Conservation (phyloP, 805 yeast genomes). For the Hanseniaspora vineae region DNA sequence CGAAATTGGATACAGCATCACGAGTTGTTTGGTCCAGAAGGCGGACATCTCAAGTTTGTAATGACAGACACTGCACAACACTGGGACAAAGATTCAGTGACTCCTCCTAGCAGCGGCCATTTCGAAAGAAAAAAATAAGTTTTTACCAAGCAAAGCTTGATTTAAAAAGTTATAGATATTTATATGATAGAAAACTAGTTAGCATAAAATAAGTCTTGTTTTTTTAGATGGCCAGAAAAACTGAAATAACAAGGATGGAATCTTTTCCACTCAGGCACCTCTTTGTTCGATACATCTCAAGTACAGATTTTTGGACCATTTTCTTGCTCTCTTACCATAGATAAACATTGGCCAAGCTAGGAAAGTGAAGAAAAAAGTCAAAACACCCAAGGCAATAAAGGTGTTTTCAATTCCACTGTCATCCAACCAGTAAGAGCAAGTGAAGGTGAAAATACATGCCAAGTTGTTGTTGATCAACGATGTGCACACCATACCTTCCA, state of each 20-base stretch:
- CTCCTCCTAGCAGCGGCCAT: constrained; percentile 14
- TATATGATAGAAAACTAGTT: too few relatives aligned
- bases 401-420: constrained; percentile 45
- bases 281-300: constrained; percentile 39
- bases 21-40: constrained; percentile 22
- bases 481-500: constrained; percentile 63
- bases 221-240: too few relatives aligned
- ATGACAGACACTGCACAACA: constrained; percentile 10
- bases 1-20: constrained; percentile 25
- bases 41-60: constrained; percentile 3
- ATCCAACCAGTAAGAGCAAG: constrained; percentile 48
- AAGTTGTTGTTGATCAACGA: constrained; percentile 48
- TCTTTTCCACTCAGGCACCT: constrained; percentile 22
- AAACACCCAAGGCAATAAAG: constrained; percentile 45
- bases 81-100: constrained; percentile 19
- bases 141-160: too few relatives aligned
- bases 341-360: constrained; percentile 43
- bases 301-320: constrained; percentile 45
- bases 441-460: constrained; percentile 55
- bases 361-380: constrained; percentile 44
- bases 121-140: too few relatives aligned
- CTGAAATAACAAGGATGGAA: too few relatives aligned
- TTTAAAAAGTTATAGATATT: too few relatives aligned
- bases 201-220: too few relatives aligned
- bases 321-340: constrained; percentile 49